Evolutionary conservation across 2,329 filamentous ascomycete genomes (phyloP).

Genomic region (Penicillium palitans): DNA sequence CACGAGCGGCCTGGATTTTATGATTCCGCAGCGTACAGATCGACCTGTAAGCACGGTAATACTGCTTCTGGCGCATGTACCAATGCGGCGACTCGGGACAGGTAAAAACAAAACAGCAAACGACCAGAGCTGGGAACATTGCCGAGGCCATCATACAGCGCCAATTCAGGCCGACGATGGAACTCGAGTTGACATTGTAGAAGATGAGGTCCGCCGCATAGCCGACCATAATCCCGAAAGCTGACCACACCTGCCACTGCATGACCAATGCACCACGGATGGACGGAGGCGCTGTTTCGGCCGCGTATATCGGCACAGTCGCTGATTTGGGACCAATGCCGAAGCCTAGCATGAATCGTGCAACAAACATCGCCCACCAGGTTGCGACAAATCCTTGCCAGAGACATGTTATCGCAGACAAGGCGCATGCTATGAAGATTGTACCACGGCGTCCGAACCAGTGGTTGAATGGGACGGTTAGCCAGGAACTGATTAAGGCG

Average conservation of each 20-base stretch:
- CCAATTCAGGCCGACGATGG: constrained; percentile 63
- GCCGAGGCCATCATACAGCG: constrained; percentile 69
- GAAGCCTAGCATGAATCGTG: constrained; percentile 72
- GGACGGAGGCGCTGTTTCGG: constrained; percentile 68
- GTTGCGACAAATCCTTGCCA: constrained; percentile 67
- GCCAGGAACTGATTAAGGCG: constrained; percentile 69
- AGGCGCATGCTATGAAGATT: constrained; percentile 73
- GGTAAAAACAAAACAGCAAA: constrained; percentile 61
- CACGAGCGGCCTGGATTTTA: constrained; percentile 47
- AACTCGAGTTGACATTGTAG: constrained; percentile 55
- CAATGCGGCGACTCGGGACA: constrained; percentile 58
- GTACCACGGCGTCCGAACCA: constrained; percentile 69
- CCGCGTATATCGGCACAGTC: constrained; percentile 74
- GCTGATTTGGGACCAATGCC: constrained; percentile 75
- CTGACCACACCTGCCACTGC: constrained; percentile 69
- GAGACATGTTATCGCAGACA: constrained; percentile 58
- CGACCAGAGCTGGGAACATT: constrained; percentile 60
- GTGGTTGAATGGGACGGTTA: constrained; percentile 71
- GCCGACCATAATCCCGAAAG: constrained; percentile 55
- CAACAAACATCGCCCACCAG: constrained; percentile 70
- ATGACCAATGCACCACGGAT: constrained; percentile 77
- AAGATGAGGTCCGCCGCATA: constrained; percentile 64
- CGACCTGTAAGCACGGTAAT: constrained; percentile 44
- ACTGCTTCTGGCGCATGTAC: constrained; percentile 49
- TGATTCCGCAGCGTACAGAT: constrained; percentile 47